Conservation (phyloP, 208 protist genomes). For the Entamoeba invadens region DNA sequence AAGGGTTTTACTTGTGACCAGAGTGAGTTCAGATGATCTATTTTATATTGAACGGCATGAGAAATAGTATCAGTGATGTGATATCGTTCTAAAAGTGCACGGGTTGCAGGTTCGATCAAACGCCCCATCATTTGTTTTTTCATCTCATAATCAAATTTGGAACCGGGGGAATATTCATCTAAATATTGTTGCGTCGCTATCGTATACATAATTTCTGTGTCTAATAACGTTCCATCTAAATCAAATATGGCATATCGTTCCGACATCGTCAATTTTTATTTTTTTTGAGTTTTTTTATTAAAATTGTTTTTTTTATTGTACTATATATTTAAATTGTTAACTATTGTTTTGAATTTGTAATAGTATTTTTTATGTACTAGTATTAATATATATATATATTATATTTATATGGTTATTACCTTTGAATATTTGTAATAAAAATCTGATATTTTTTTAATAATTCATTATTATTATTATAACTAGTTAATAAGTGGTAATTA, state of each 20-base stretch:
- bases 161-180: neutral
- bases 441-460: no score
- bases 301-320: no score
- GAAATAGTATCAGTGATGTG: neutral
- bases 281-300: no score
- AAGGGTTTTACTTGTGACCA: neutral
- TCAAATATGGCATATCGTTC: neutral
- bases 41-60: neutral
- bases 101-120: neutral
- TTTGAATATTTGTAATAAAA: no score
- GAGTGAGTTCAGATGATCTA: neutral
- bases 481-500: no score
- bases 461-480: no score
- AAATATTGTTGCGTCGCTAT: neutral
- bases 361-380: no score
- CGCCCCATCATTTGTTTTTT: neutral
- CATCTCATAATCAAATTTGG: neutral
- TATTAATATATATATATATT: no score
- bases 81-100: neutral
- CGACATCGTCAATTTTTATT: no score
- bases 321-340: no score
- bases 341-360: no score
- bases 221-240: neutral
- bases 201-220: neutral
- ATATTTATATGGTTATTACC: no score